Percentiles rank a stretch among this genome's conserved stretches.
Evolutionary conservation across 306 rosid genomes (phyloP).

Genomic region (Hylodesmum podocarpum): DNA sequence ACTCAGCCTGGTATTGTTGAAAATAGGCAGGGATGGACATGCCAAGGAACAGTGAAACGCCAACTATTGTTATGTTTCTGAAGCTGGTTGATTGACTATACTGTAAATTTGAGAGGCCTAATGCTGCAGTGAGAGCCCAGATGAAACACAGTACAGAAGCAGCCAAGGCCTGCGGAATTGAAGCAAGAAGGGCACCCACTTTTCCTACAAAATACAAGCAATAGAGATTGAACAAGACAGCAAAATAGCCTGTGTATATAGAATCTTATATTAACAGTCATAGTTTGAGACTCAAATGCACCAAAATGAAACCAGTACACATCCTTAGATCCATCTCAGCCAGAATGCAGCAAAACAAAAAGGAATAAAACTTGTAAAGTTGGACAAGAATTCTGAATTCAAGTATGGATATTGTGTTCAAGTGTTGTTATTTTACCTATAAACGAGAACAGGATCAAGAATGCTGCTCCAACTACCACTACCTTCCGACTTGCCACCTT

Average conservation of each 20-base stretch:
- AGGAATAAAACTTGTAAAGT: not conserved
- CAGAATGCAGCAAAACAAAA: not conserved
- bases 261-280: not conserved
- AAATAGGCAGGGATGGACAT: constrained; percentile 90
- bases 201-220: constrained; percentile 57
- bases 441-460: constrained; percentile 73
- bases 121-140: constrained; percentile 82
- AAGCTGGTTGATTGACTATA: constrained; percentile 69
- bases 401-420: not conserved
- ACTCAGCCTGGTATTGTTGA: constrained; percentile 76
- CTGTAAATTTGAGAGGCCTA: constrained; percentile 81
- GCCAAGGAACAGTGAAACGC: constrained; percentile 89
- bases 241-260: not conserved
- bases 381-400: not conserved
- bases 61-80: constrained; percentile 81
- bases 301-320: not conserved
- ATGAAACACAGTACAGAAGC: constrained; percentile 85
- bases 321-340: not conserved
- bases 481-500: constrained; percentile 84
- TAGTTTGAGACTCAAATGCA: constrained; percentile 7
- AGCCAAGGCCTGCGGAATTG: constrained; percentile 87
- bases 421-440: constrained; percentile 53
- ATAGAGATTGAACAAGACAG: not conserved
- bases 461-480: constrained; percentile 72
- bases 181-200: constrained; percentile 97